A percentile compares a stretch with the other conserved stretches of the same genome.
phyloP scores from a whole-genome alignment of 139 green algal genomes.

The Trebouxia sp. region DNA sequence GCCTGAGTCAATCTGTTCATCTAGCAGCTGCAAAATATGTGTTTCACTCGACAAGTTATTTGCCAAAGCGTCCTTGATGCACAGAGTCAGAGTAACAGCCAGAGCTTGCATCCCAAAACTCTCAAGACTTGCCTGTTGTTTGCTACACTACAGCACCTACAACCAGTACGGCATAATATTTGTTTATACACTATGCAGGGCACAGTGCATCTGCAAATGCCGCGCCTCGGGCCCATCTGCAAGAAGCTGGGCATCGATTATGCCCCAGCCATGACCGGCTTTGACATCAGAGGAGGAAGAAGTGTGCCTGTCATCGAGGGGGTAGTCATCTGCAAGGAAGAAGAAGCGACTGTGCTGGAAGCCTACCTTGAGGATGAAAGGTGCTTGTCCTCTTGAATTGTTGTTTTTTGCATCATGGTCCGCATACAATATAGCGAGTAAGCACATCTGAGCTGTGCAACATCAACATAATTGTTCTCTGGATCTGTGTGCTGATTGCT shows the following conservation, averaged over 20 bases:
- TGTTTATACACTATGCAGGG: slow-evolving; percentile 20
- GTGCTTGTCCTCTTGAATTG: too few relatives aligned
- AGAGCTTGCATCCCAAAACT: too few relatives aligned
- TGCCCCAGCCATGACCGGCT: slow-evolving; percentile 75
- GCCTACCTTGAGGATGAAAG: slow-evolving; percentile 47
- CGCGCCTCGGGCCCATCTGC: slow-evolving; percentile 41
- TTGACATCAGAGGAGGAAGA: slow-evolving; percentile 65
- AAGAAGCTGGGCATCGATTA: slow-evolving; percentile 71
- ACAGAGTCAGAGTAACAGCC: too few relatives aligned
- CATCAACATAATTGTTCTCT: too few relatives aligned
- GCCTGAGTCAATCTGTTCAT: too few relatives aligned
- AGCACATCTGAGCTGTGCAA: too few relatives aligned
- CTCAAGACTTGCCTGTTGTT: too few relatives aligned
- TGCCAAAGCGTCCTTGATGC: too few relatives aligned
- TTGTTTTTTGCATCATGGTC: neutral
- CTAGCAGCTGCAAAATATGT: too few relatives aligned
- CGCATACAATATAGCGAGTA: too few relatives aligned
- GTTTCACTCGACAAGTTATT: too few relatives aligned
- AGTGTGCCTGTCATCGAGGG: slow-evolving; percentile 74
- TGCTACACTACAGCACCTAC: neutral
- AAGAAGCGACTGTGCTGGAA: slow-evolving; percentile 51
- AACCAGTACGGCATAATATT: neutral
- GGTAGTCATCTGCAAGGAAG: slow-evolving; percentile 80
- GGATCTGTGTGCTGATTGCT: too few relatives aligned
- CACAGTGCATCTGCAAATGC: slow-evolving; percentile 48